These are phyloP conservation scores for Anthostomella pinea DNA, from an alignment of 2,329 filamentous ascomycete genomes.

Conservation along the genomic window DNA sequence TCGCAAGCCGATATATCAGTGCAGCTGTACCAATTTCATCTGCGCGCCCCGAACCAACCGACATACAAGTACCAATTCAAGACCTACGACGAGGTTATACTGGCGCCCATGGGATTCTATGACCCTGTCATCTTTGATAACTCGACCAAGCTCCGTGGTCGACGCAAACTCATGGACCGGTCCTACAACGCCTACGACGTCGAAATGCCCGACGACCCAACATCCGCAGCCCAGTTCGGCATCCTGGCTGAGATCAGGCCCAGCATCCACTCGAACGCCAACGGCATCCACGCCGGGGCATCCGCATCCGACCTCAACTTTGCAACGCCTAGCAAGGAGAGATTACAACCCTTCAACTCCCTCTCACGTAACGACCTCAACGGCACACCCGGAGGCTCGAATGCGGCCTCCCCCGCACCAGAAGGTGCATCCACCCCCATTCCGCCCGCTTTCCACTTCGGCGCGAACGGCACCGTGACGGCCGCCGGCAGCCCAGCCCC, in stretches of 20 bases:
- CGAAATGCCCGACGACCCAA: slow-evolving; percentile 81
- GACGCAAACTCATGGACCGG: slow-evolving; percentile 77
- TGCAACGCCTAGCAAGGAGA: slow-evolving; percentile 61
- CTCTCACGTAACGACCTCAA: slow-evolving; percentile 68
- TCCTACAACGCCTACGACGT: slow-evolving; percentile 94
- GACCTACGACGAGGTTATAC: slow-evolving; percentile 91
- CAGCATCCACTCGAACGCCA: slow-evolving; percentile 47
- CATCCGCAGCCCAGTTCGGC: slow-evolving; percentile 77
- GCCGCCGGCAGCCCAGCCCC: slow-evolving; percentile 51
- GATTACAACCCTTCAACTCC: slow-evolving; percentile 65
- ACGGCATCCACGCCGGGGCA: slow-evolving; percentile 39
- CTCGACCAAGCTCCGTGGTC: slow-evolving; percentile 71
- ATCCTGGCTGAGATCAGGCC: slow-evolving; percentile 60
- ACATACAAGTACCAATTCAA: slow-evolving; percentile 95
- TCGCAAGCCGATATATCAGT: slow-evolving; percentile 86
- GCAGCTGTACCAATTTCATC: slow-evolving; percentile 84
- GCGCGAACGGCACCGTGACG: slow-evolving; percentile 44
- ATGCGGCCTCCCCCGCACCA: slow-evolving; percentile 82
- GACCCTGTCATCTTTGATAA: slow-evolving; percentile 86
- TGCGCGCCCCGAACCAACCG: slow-evolving; percentile 82
- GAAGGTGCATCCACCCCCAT: slow-evolving; percentile 70
- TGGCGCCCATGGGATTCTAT: slow-evolving; percentile 95
- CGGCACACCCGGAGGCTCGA: slow-evolving; percentile 78
- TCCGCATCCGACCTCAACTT: slow-evolving; percentile 39
- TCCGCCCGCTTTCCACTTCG: slow-evolving; percentile 55